These are phyloP conservation scores for Plantago coronopus DNA, from an alignment of 305 asterid species.

Conservation along the genomic window DNA sequence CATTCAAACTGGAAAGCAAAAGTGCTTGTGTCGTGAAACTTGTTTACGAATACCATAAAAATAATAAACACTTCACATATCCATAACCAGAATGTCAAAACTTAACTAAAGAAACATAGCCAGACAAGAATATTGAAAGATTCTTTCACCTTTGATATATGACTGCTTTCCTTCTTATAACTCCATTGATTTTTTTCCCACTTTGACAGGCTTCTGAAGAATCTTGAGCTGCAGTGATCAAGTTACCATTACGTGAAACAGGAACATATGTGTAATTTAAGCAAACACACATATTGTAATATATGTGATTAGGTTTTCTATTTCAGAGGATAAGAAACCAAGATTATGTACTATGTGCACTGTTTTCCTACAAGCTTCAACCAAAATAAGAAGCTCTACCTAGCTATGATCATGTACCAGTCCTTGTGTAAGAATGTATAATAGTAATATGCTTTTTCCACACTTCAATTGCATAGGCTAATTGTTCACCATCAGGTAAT, in stretches of 20 bases:
- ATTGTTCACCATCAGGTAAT: not conserved
- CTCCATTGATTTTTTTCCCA: not conserved
- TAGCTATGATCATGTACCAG: not conserved
- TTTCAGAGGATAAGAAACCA: not conserved
- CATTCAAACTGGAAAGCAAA: no score
- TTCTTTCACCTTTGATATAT: not conserved
- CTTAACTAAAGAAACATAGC: conserved; percentile 73
- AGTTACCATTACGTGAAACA: not conserved
- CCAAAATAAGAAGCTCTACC: conserved; percentile 1
- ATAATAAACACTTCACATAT: no score
- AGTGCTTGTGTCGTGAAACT: no score
- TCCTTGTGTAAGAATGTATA: conserved; percentile 8
- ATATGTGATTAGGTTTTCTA: not conserved
- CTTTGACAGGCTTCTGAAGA: conserved; percentile 46
- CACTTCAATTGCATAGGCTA: not conserved
- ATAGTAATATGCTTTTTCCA: not conserved
- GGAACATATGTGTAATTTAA: no score
- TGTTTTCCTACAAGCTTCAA: conserved; percentile 4
- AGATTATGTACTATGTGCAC: not conserved
- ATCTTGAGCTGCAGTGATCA: conserved; percentile 39
- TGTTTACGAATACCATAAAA: no score
- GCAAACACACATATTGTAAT: not conserved
- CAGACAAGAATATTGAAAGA: conserved; percentile 50
- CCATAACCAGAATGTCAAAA: no score
- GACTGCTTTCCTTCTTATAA: conserved; percentile 8